Base-by-base conservation (phyloP, 805 yeast genomes). In the Saturnispora silvae region DNA sequence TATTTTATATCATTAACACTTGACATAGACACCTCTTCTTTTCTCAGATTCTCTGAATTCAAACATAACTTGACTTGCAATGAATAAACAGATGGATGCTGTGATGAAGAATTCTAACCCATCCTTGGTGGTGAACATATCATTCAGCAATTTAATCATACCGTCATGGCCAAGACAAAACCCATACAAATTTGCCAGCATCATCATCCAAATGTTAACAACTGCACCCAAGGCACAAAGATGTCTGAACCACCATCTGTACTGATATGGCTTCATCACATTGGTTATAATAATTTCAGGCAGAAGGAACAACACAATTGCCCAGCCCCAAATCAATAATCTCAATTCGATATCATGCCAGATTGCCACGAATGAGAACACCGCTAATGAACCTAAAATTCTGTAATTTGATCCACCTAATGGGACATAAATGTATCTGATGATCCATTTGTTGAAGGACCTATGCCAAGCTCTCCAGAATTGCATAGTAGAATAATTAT, bases 381-480 rank as follows among this genome's bases (percentile, higher is more conserved):
- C 96, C 9, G 87, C 72, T 25, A 89, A 60, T 9, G 87, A 76
- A 43, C 89, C 86, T 33, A 81, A 47, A 7, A 89, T 60, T 45
- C 96, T 68, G 48, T 77, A 72, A 7, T 60, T 63, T 0, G 81
- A 68, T 0, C 96, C 96, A 9, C 97, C 97, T 42, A 92, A 61
- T 3, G 98, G 98, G 17, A 92, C 68, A 50, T 92, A 92, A 28
- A 92, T 71, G 57, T 92, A 92, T 43, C 95, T 68, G 19, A 82
- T 71, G 24, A 83, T 81, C 94, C 96, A 92, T 47, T 81, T 72
- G 60, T 89, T 87, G 62, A 67, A 92, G 33, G 94, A 80, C 52
- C 97, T 72, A 59, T 92, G 99, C 99, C 99, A 92, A 3, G 95
- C 94, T 53, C 97, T 71, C 99, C 99, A 92, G 56, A 92, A 92